Conservation (phyloP, 1,284 basidiomycete species). For the Sutorius eximius region DNA sequence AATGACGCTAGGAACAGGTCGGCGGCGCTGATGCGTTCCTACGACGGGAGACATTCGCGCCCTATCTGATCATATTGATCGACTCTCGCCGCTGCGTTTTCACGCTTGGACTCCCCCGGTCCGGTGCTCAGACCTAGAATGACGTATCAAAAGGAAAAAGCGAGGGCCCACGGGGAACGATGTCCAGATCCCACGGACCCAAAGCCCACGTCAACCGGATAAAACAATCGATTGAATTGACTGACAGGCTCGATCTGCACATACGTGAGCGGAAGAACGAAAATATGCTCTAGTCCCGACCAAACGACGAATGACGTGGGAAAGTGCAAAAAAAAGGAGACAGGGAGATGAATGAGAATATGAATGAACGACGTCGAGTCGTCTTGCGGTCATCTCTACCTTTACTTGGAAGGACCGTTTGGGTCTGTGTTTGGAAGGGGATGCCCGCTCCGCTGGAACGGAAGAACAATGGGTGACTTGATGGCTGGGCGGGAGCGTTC, state of each 20-base stretch:
- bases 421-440: conserved; percentile 7
- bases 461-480: background rate
- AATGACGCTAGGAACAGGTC: background rate
- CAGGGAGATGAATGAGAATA: background rate
- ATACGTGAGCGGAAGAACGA: background rate
- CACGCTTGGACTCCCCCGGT: background rate
- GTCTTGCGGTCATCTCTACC: background rate
- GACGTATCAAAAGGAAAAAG: background rate
- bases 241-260: background rate
- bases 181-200: background rate
- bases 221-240: conserved; percentile 11
- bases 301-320: conserved; percentile 17
- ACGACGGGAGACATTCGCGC: background rate
- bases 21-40: background rate
- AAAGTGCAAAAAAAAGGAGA: conserved; percentile 10
- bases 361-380: background rate
- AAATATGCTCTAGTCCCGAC: background rate
- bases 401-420: background rate
- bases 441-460: background rate
- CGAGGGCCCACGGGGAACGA: background rate
- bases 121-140: background rate
- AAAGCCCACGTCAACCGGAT: background rate
- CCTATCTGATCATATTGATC: background rate
- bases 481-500: conserved; percentile 7
- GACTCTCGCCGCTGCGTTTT: background rate